These are phyloP conservation scores for Rauvolfia tetraphylla DNA, from an alignment of 257 asterid species.

Conservation along the genomic window DNA sequence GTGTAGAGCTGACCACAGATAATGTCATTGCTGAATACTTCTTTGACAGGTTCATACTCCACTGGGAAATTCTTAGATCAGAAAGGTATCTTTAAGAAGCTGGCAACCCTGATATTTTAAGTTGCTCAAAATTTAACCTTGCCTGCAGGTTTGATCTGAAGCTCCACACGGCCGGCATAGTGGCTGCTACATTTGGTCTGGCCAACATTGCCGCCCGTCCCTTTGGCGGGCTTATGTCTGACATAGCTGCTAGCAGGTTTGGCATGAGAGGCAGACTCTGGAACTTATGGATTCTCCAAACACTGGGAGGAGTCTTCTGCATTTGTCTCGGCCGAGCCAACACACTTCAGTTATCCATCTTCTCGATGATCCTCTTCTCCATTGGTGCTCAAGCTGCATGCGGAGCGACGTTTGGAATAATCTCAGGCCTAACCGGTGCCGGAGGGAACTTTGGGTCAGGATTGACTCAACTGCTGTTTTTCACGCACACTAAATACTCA, in stretches of 20 bases:
- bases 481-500: slow-evolving; percentile 38
- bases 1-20: slow-evolving; percentile 54
- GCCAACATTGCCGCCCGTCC: slow-evolving; percentile 56
- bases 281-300: slow-evolving; percentile 59
- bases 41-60: slow-evolving; percentile 44
- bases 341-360: slow-evolving; percentile 35
- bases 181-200: slow-evolving; percentile 61
- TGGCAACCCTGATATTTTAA: no score
- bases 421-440: slow-evolving; percentile 56
- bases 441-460: slow-evolving; percentile 63
- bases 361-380: slow-evolving; percentile 51
- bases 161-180: slow-evolving; percentile 54
- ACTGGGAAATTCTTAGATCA: background rate
- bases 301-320: slow-evolving; percentile 53
- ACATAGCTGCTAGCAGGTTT: slow-evolving; percentile 36
- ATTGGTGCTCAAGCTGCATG: slow-evolving; percentile 51
- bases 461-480: slow-evolving; percentile 47
- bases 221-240: slow-evolving; percentile 49
- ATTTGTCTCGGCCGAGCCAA: slow-evolving; percentile 40
- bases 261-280: slow-evolving; percentile 67
- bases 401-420: slow-evolving; percentile 56
- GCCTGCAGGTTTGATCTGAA: slow-evolving; percentile 43
- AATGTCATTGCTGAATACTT: slow-evolving; percentile 57
- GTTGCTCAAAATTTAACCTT: background rate
- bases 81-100: no score